Percentiles rank a stretch among this genome's conserved stretches.
These are phyloP conservation scores for Aureobasidium sp. DNA, from an alignment of 2,329 filamentous ascomycete genomes.

Conservation along the genomic window DNA sequence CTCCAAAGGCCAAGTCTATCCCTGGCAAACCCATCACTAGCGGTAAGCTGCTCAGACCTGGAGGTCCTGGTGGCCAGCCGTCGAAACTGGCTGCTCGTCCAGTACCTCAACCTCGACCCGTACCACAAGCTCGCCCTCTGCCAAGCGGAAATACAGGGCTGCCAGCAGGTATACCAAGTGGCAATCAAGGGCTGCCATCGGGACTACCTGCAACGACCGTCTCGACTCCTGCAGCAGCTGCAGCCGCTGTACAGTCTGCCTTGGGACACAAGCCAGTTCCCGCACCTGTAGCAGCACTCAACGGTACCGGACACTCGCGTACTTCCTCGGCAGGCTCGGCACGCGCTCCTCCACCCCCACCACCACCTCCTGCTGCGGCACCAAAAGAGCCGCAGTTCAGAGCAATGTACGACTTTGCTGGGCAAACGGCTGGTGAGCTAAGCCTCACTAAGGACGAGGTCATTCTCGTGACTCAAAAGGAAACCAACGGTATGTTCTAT, in stretches of 20 bases:
- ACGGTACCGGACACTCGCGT: conserved; percentile 34
- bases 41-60: conserved; percentile 84
- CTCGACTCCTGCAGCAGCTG: conserved; percentile 37
- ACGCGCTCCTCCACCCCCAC: conserved; percentile 52
- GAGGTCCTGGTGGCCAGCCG: conserved; percentile 72
- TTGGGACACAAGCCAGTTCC: conserved; percentile 23
- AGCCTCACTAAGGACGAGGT: conserved; percentile 71
- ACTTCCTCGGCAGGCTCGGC: conserved; percentile 32
- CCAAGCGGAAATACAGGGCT: conserved; percentile 19
- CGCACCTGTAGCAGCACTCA: conserved; percentile 46
- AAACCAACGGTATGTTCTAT: conserved; percentile 69
- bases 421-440: conserved; percentile 77
- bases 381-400: conserved; percentile 70
- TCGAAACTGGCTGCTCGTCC: conserved; percentile 56
- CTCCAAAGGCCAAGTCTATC: conserved; percentile 77
- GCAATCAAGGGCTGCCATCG: not conserved
- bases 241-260: conserved; percentile 30
- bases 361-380: conserved; percentile 52
- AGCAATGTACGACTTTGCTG: conserved; percentile 85
- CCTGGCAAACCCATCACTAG: conserved; percentile 84
- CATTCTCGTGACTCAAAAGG: conserved; percentile 86
- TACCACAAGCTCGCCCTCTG: conserved; percentile 37
- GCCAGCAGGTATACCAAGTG: conserved; percentile 20
- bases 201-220: conserved; percentile 20
- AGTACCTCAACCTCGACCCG: conserved; percentile 34